These are phyloP conservation scores for Fomitopsis palustris DNA, from an alignment of 1,284 basidiomycete genomes.

Conservation along the genomic window DNA sequence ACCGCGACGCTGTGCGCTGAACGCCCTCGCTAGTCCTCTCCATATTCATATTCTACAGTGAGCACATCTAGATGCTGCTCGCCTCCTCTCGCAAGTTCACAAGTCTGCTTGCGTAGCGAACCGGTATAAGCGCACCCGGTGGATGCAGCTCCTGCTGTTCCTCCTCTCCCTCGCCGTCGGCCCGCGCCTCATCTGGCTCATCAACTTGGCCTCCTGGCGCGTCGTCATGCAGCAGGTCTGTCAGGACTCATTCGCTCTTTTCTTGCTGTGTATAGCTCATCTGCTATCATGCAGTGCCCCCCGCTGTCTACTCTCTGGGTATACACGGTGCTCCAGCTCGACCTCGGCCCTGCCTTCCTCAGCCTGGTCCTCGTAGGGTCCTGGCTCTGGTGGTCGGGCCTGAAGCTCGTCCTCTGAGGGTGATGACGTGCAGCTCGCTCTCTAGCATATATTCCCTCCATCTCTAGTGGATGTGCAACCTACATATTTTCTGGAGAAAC, in stretches of 20 bases:
- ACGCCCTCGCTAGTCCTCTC: constrained; percentile 50
- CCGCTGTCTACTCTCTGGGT: constrained; percentile 75
- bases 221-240: constrained; percentile 70
- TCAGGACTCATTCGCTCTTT: constrained; percentile 6
- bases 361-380: constrained; percentile 49
- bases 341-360: constrained; percentile 55
- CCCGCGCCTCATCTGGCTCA: constrained; percentile 62
- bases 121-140: constrained; percentile 53
- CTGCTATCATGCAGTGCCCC: constrained; percentile 47
- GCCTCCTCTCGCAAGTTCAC: neutral
- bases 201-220: constrained; percentile 63
- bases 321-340: constrained; percentile 64
- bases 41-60: constrained; percentile 76
- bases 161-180: constrained; percentile 54
- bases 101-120: constrained; percentile 39
- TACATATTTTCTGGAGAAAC: no score
- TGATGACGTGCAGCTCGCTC: no score
- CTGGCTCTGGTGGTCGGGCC: constrained; percentile 59
- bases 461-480: no score
- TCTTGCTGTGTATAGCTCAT: neutral
- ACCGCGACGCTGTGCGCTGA: neutral
- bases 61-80: constrained; percentile 20
- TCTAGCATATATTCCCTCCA: no score
- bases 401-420: constrained; percentile 40
- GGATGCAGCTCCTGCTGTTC: constrained; percentile 55